Evolutionary conservation across 768 basidiomycete species (phyloP), one percentile per base, ranked within the genome.

Genomic region (Agaricus subrufescens): DNA sequence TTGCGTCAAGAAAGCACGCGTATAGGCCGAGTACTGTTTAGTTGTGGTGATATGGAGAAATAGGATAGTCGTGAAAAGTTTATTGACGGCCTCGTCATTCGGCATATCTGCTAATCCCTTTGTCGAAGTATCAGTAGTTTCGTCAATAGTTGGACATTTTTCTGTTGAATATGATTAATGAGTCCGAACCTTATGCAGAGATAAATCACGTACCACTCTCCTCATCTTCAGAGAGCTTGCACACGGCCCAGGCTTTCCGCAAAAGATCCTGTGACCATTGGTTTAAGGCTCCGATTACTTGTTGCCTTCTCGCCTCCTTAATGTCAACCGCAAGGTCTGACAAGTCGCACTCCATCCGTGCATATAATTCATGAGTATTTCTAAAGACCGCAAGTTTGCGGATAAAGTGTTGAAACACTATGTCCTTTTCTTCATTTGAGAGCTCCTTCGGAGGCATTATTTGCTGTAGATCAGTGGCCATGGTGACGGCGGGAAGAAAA

Each of bases 21-120:
- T 81, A 19, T 73, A 73, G 0, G 81, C 76, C 3, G 81, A 81
- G 59, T 82, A 83, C 48, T 70, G 66, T 54, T 78, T 79, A 1
- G 74, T 65, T 27, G 70, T 63, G 10, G 80, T 77, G 60, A 83
- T 69, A 52, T 83, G 69, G 43, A 81, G 65, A 65, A 83, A 74
- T 39, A 85, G 69, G 40, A 81, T 72, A 30, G 78, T 71, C 63
- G 79, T 78, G 52, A 83, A 61, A 61, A 83, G 66, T 62, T 75
- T 70, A 46, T 68, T 54, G 51, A 82, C 57, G 53, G 75, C 64
- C 23, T 72, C 63, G 40, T 62, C 39, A 12, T 69, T 46, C 1
- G 80, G 79, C 15, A 81, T 61, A 6, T 71, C 69, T 4, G 60
- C 47, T 37, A 82, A 67, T 45, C 73, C 71, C 1, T 59, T 65